These are phyloP conservation scores for Epichloe elymi DNA, from an alignment of 2,329 filamentous ascomycete genomes.

Conservation along the genomic window DNA sequence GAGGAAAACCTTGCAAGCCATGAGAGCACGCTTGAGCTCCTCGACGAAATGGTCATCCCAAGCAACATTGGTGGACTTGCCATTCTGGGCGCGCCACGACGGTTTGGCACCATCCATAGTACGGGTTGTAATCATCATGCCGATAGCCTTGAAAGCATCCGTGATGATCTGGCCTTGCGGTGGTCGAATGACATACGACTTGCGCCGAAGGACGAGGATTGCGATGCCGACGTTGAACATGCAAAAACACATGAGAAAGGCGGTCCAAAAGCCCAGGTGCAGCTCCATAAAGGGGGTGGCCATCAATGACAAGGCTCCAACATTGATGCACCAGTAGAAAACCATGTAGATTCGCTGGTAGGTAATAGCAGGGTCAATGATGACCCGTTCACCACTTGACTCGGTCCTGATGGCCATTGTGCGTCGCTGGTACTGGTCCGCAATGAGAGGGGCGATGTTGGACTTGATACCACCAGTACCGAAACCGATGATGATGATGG, in stretches of 20 bases:
- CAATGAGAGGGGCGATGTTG: conserved; percentile 45
- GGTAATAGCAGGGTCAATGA: conserved; percentile 54
- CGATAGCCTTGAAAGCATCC: conserved; percentile 42
- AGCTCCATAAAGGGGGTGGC: conserved; percentile 58
- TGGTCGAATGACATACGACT: conserved; percentile 36
- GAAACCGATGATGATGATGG: conserved; percentile 49
- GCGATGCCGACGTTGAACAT: conserved; percentile 49
- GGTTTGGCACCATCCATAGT: conserved; percentile 52
- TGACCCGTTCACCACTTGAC: conserved; percentile 41
- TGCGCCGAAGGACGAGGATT: conserved; percentile 34
- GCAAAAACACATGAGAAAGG: conserved; percentile 42
- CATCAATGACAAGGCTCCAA: conserved; percentile 56
- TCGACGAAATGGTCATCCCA: conserved; percentile 63
- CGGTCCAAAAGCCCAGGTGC: conserved; percentile 54
- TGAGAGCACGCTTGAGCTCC: conserved; percentile 50
- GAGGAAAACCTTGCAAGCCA: conserved; percentile 60
- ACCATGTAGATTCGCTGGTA: conserved; percentile 60
- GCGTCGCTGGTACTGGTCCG: conserved; percentile 50
- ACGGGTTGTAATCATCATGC: conserved; percentile 26
- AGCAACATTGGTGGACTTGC: conserved; percentile 27
- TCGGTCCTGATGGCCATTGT: conserved; percentile 35
- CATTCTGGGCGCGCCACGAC: conserved; percentile 43
- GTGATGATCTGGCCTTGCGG: conserved; percentile 51
- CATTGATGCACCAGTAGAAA: conserved; percentile 62
- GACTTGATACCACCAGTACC: conserved; percentile 60